Evolutionary conservation across 2,329 filamentous ascomycete species (phyloP), one percentile per base, ranked within the genome.

Genomic region (Aspergillus quadrilineatus): DNA sequence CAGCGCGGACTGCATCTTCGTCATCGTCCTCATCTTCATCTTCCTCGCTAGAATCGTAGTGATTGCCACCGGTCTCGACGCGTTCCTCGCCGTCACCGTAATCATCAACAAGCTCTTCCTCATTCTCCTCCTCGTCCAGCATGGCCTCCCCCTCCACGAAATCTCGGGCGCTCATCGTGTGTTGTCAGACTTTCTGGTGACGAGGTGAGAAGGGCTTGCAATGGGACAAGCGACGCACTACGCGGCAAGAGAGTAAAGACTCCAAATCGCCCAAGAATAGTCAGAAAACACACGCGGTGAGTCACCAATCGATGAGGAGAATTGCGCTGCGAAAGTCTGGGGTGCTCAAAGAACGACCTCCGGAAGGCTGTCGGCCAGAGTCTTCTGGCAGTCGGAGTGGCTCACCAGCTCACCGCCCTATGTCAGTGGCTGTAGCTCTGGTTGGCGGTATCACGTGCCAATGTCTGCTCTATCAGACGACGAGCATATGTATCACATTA

Each of bases 11-110:
- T 67, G 90, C 91, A 71, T 94, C 92, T 69, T 92, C 89, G 64
- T 96, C 92, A 57, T 96, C 92, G 58, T 96, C 91, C 53, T 95
- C 91, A 55, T 95, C 90, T 34, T 96, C 90, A 61, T 95, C 92
- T 69, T 96, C 92, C 65, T 96, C 92, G 66, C 90, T 95, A 0
- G 90, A 96, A 74, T 96, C 92, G 67, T 90, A 75, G 48, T 79
- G 71, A 47, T 73, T 74, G 34, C 58, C 71, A 67, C 58, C 65
- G 60, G 58, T 65, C 64, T 57, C 79, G 73, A 65, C 65, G 53
- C 57, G 79, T 73, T 65, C 66, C 55, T 69, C 79, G 46, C 77
- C 73, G 65, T 89, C 83, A 51, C 85, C 89, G 7, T 82, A 86
- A 60, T 90, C 89, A 63, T 92, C 90, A 66, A 91, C 88, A 60